Conservation (phyloP, 768 basidiomycete species). For the Boletellus emodensis region DNA sequence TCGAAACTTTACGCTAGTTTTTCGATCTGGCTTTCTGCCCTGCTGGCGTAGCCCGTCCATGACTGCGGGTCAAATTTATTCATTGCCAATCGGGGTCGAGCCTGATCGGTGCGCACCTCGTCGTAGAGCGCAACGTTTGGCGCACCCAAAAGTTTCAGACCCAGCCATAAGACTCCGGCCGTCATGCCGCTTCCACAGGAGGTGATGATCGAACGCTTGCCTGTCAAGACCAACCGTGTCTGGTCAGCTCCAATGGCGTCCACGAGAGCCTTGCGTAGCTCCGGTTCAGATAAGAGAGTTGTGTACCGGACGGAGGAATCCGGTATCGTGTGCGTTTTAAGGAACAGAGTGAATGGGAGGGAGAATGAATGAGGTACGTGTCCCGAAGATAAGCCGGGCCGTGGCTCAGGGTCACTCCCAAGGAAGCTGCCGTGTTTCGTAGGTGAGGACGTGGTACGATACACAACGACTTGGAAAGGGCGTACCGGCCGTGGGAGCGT, state of each 20-base stretch:
- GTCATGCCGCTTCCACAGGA: conserved; percentile 98
- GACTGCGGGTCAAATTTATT: conserved; percentile 50
- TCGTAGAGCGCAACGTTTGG: conserved; percentile 77
- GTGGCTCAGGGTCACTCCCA: conserved; percentile 84
- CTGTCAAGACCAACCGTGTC: conserved; percentile 54
- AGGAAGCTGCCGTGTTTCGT: conserved; percentile 52
- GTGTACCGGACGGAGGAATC: conserved; percentile 46
- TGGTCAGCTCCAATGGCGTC: conserved; percentile 58
- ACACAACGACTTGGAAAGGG: conserved; percentile 2
- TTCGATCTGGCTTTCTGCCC: conserved; percentile 69
- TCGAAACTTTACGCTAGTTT: conserved; percentile 34
- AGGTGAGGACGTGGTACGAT: conserved; percentile 2
- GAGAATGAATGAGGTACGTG: conserved; percentile 89
- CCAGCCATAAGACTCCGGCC: conserved; percentile 91
- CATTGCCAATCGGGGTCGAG: conserved; percentile 11
- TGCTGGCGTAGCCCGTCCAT: conserved; percentile 90
- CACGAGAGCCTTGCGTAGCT: conserved; percentile 58
- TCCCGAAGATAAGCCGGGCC: conserved; percentile 81
- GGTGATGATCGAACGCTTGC: conserved; percentile 59
- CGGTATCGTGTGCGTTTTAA: conserved; percentile 40
- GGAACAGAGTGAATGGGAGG: conserved; percentile 76
- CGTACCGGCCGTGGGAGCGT: conserved; percentile 74
- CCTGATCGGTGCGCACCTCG: conserved; percentile 57
- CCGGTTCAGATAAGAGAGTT: conserved; percentile 52
- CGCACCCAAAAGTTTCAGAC: conserved; percentile 69